Conservation (phyloP, 2,329 filamentous ascomycete genomes). For the Stachybotrys chlorohalonatus region DNA sequence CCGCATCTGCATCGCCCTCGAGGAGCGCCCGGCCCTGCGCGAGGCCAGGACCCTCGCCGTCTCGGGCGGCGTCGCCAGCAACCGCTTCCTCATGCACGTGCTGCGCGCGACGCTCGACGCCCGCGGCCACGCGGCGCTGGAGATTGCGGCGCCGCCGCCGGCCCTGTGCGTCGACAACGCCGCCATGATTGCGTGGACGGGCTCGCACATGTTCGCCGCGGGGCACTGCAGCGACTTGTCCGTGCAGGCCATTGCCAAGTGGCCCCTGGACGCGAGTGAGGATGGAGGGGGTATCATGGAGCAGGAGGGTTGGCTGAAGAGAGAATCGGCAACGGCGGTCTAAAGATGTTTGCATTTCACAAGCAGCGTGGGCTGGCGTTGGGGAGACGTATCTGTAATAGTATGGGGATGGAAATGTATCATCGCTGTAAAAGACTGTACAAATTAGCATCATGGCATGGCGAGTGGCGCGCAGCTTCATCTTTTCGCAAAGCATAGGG, state of each 20-base stretch:
- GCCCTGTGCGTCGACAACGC: constrained; percentile 88
- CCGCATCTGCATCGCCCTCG: constrained; percentile 61
- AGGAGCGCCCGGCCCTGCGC: constrained; percentile 17
- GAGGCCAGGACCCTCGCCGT: constrained; percentile 60
- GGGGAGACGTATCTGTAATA: too few relatives aligned
- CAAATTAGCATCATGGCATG: not conserved
- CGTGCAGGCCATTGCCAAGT: constrained; percentile 55
- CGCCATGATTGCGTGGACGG: constrained; percentile 94
- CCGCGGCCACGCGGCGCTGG: constrained; percentile 54
- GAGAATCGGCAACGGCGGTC: not conserved
- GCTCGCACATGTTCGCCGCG: constrained; percentile 79
- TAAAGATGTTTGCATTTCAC: too few relatives aligned
- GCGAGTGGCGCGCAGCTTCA: not conserved
- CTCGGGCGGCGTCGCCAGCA: constrained; percentile 85
- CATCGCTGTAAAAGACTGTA: not conserved
- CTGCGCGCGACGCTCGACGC: constrained; percentile 47
- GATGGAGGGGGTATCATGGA: constrained; percentile 56
- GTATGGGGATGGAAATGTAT: not conserved
- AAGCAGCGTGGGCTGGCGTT: too few relatives aligned
- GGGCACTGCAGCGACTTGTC: constrained; percentile 59
- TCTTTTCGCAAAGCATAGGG: not conserved
- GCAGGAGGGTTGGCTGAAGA: constrained; percentile 35
- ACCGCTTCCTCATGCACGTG: constrained; percentile 66
- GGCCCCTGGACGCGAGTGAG: constrained; percentile 60
- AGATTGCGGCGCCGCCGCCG: constrained; percentile 65